Evolutionary conservation across 2,329 filamentous ascomycete species (phyloP), one percentile per base, ranked within the genome.

Genomic region (Chaetomium olivaceum): DNA sequence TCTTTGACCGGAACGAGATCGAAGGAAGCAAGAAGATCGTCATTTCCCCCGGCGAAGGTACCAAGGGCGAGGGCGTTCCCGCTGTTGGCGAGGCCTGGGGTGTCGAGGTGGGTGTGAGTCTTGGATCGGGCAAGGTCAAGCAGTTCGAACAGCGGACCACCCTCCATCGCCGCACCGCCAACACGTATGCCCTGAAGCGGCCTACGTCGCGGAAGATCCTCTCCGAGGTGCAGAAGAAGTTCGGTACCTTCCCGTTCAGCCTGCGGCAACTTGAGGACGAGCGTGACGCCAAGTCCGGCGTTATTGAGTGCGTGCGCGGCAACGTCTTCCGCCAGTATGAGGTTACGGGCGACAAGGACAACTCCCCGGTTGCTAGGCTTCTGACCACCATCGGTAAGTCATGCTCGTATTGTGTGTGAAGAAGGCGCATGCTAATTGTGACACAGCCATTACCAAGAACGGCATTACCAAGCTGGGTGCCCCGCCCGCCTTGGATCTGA

Each of bases 1-100:
- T 92, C 67, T 98, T 99, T 77, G 93, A 92, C 76, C 91, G 91
- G 78, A 97, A 98, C 80, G 95, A 99, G 80, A 98, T 99, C 70
- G 95, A 99, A 83, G 91, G 91, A 74, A 78, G 90, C 84, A 97
- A 97, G 89, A 98, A 97, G 88, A 97, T 99, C 76, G 95, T 99
- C 71, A 83, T 99, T 65, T 86, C 92, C 27, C 91, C 93, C 39
- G 87, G 89, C 60, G 93, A 97, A 74, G 92, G 92, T 71, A 88
- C 91, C 76, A 96, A 93, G 83, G 94, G 94, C 64, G 95, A 99
- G 68, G 95, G 95, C 75, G 80, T 88, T 65, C 91, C 95, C 65
- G 94, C 96, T 75, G 82, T 96, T 64, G 90, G 92, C 71, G 95
- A 99, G 78, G 93, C 96, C 68, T 99, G 95, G 95, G 95, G 95